phyloP scores from a whole-genome alignment of 305 asterid species.

The Lippia alba region DNA sequence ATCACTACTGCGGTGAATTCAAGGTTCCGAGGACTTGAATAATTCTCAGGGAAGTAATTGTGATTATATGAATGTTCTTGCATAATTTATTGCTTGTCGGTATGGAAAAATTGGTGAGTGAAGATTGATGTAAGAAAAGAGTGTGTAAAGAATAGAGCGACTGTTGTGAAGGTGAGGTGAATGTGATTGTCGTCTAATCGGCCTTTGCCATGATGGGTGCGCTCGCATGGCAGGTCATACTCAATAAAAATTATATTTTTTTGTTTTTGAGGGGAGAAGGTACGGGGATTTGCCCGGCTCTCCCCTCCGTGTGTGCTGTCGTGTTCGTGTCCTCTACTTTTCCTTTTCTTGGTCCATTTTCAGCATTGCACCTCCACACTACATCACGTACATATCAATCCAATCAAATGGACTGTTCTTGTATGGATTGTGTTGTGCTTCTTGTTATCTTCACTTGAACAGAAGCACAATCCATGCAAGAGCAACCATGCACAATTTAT shows the following conservation, averaged over 20 bases:
- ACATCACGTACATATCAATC: neutral
- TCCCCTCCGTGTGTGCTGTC: conserved; percentile 47
- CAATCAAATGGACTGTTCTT: neutral
- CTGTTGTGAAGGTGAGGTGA: conserved; percentile 20
- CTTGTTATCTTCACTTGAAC: neutral
- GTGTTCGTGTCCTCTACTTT: neutral
- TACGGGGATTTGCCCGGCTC: conserved; percentile 66
- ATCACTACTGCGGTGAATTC: neutral
- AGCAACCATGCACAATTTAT: neutral
- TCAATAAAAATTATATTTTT: conserved; percentile 44
- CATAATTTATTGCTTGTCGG: neutral
- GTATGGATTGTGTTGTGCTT: conserved; percentile 11
- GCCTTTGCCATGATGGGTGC: conserved; percentile 89
- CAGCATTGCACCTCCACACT: neutral
- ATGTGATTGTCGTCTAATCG: conserved; percentile 35
- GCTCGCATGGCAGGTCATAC: conserved; percentile 86
- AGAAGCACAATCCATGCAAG: conserved; percentile 4
- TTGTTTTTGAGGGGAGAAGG: conserved; percentile 60
- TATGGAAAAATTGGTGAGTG: conserved; percentile 7
- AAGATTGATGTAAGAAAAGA: conserved; percentile 4
- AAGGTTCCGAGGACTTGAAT: neutral
- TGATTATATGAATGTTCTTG: neutral
- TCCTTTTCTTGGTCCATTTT: no score
- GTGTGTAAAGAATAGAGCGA: neutral
- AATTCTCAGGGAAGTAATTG: conserved; percentile 26